Evolutionary conservation across 306 rosid genomes (phyloP).

Genomic region (Chamaecrista fasciculata): DNA sequence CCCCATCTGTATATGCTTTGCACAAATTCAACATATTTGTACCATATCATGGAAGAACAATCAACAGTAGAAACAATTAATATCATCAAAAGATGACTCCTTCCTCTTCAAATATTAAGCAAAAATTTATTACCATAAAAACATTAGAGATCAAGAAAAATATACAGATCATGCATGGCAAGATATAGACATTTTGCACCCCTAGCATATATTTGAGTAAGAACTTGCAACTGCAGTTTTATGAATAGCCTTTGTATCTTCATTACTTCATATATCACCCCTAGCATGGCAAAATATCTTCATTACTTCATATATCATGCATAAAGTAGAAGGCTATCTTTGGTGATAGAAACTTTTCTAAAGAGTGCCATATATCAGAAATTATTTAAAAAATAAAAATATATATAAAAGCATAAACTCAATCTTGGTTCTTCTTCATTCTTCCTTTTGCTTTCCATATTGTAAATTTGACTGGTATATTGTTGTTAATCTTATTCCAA

Average conservation of each 20-base stretch:
- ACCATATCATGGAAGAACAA: background rate
- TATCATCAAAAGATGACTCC: background rate
- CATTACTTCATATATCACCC: background rate
- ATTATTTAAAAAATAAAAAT: background rate
- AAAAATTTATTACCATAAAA: background rate
- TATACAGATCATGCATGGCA: background rate
- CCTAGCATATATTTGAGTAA: background rate
- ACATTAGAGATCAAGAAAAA: background rate
- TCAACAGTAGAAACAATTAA: background rate
- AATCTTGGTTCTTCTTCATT: background rate
- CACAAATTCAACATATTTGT: background rate
- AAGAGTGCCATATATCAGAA: background rate
- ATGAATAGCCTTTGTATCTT: background rate
- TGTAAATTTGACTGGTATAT: no score
- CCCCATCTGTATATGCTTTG: background rate
- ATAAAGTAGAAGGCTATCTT: background rate
- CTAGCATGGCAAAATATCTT: background rate
- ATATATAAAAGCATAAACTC: background rate
- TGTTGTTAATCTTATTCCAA: no score
- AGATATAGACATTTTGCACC: background rate
- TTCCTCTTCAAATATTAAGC: background rate
- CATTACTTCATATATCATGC: background rate
- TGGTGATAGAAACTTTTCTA: background rate
- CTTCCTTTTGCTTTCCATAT: background rate
- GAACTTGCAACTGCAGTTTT: background rate